Percentiles rank a stretch among this genome's conserved stretches.
Conservation (phyloP, 1,284 basidiomycete species). For the Ustilago nuda region DNA sequence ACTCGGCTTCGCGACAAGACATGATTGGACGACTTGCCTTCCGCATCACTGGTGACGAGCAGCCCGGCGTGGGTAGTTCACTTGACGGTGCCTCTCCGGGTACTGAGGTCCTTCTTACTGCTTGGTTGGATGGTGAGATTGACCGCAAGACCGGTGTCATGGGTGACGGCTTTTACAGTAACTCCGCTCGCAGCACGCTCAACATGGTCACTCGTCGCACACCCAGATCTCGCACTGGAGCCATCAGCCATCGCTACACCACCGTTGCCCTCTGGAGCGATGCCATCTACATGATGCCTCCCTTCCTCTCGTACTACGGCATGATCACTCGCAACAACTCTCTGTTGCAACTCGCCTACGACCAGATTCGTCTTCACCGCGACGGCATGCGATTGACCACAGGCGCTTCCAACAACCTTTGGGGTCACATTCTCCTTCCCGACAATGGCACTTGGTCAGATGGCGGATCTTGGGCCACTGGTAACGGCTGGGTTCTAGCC, state of each 20-base stretch:
- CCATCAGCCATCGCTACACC: slow-evolving; percentile 68
- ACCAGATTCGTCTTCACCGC: slow-evolving; percentile 83
- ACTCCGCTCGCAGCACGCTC: slow-evolving; percentile 79
- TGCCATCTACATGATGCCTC: slow-evolving; percentile 85
- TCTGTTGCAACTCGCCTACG: slow-evolving; percentile 78
- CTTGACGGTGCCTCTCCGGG: slow-evolving; percentile 64
- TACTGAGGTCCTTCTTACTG: slow-evolving; percentile 59
- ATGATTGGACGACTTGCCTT: slow-evolving; percentile 56
- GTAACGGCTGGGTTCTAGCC: slow-evolving; percentile 86
- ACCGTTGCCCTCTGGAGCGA: slow-evolving; percentile 64
- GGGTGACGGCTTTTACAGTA: slow-evolving; percentile 72
- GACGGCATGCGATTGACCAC: slow-evolving; percentile 73
- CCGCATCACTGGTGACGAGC: slow-evolving; percentile 64
- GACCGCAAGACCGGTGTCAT: slow-evolving; percentile 35
- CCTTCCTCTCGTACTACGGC: slow-evolving; percentile 90
- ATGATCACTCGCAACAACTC: slow-evolving; percentile 77
- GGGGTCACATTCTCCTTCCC: slow-evolving; percentile 59
- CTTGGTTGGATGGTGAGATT: slow-evolving; percentile 60
- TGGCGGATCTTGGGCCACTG: slow-evolving; percentile 75
- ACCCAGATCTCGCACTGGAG: slow-evolving; percentile 71
- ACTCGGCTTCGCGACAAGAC: slow-evolving; percentile 56
- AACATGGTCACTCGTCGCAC: slow-evolving; percentile 77
- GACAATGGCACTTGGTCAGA: slow-evolving; percentile 61
- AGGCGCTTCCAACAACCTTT: slow-evolving; percentile 71
- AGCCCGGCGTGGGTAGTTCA: slow-evolving; percentile 44